These are phyloP conservation scores for Coemansia sp. DNA, from an alignment of 192 early-diverging fungal species.

Conservation along the genomic window DNA sequence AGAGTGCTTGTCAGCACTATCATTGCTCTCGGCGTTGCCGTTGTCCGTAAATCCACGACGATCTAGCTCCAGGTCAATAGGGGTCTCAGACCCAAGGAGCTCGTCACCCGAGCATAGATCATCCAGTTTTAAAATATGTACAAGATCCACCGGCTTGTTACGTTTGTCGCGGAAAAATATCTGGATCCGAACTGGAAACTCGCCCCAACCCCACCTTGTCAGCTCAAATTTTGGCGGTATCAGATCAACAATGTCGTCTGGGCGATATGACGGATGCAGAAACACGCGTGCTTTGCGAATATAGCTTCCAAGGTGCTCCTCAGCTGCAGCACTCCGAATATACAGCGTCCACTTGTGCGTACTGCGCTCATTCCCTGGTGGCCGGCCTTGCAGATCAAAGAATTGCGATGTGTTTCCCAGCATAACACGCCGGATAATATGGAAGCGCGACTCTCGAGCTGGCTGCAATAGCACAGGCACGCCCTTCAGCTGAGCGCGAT, in stretches of 20 bases:
- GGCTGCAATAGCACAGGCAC: conserved; percentile 15
- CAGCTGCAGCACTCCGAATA: conserved; percentile 60
- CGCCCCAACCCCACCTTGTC: conserved; percentile 92
- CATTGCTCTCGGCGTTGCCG: neutral
- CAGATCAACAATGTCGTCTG: conserved; percentile 85
- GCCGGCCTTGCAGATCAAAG: conserved; percentile 59
- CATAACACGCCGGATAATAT: conserved; percentile 65
- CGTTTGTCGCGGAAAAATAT: conserved; percentile 77
- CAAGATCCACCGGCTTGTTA: conserved; percentile 84
- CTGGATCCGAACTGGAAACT: conserved; percentile 83
- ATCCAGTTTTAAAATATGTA: conserved; percentile 82
- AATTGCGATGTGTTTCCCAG: conserved; percentile 77
- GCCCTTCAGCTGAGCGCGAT: neutral
- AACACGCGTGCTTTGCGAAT: conserved; percentile 80
- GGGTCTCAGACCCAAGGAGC: conserved; percentile 69
- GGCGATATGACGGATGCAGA: conserved; percentile 87
- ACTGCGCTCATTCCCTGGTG: conserved; percentile 58
- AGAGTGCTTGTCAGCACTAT: neutral
- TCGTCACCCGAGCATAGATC: conserved; percentile 65
- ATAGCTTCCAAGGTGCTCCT: conserved; percentile 61
- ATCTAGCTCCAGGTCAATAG: conserved; percentile 83
- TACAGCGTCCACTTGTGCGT: conserved; percentile 93
- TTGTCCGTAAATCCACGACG: conserved; percentile 42
- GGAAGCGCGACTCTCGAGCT: conserved; percentile 66
- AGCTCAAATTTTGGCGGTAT: conserved; percentile 75